These are phyloP conservation scores for Ascochyta pisi DNA, from an alignment of 2,329 filamentous ascomycete genomes.

Conservation along the genomic window DNA sequence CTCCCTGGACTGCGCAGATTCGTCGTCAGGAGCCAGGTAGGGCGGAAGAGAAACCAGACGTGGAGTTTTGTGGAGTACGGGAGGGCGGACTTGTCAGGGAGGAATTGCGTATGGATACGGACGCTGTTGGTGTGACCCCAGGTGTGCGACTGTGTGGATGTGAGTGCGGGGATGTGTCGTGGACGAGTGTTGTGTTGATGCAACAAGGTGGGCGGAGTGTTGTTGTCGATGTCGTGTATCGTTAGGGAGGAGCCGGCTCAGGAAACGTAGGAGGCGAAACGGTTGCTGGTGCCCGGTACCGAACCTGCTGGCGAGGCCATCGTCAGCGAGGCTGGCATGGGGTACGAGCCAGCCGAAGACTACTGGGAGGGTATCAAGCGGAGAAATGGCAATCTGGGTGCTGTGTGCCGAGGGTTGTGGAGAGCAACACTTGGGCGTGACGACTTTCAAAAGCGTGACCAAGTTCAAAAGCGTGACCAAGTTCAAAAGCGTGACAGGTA, in stretches of 20 bases:
- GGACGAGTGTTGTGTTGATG: neutral
- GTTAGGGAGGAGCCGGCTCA: neutral
- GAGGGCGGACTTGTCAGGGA: neutral
- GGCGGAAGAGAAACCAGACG: too few relatives aligned
- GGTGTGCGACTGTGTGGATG: neutral
- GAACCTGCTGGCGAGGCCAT: neutral
- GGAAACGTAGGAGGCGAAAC: neutral
- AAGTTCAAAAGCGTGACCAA: too few relatives aligned
- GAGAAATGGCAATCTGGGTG: constrained; percentile 11
- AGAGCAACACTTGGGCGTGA: neutral
- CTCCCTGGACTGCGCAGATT: constrained; percentile 11
- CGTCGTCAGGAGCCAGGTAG: too few relatives aligned
- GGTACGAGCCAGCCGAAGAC: neutral
- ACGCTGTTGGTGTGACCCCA: neutral
- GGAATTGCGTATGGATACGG: neutral
- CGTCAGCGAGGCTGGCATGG: neutral
- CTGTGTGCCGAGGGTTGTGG: constrained; percentile 5
- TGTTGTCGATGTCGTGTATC: neutral
- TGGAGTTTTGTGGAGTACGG: neutral
- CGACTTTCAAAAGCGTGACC: too few relatives aligned
- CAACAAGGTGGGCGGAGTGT: constrained; percentile 4
- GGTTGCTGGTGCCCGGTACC: neutral
- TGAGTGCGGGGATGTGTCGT: neutral
- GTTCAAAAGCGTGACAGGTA: too few relatives aligned
- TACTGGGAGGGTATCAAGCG: constrained; percentile 18